phyloP scores from a whole-genome alignment of 2,329 filamentous ascomycete species.

The Thielaviopsis punctulata region DNA sequence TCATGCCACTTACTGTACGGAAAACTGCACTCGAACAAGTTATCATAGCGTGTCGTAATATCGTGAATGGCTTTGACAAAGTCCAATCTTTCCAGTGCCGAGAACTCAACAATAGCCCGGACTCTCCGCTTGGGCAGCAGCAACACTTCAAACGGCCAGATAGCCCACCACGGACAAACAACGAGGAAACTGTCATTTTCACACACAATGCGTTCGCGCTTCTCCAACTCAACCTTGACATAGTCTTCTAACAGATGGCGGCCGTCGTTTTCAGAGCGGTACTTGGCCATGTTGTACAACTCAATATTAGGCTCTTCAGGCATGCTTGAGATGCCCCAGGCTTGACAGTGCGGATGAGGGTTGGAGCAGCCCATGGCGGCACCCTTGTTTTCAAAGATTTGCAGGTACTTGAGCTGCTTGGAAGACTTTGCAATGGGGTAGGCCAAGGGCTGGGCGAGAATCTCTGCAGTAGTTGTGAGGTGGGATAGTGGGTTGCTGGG shows the following conservation, averaged over 20 bases:
- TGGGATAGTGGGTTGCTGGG: constrained; percentile 45
- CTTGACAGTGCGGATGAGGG: constrained; percentile 89
- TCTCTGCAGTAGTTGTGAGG: constrained; percentile 22
- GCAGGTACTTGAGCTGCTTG: constrained; percentile 56
- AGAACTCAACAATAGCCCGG: constrained; percentile 68
- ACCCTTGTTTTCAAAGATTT: constrained; percentile 99
- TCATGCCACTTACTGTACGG: constrained; percentile 55
- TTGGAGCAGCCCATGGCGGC: constrained; percentile 97
- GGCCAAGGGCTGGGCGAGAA: constrained; percentile 24
- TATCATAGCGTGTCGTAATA: constrained; percentile 83
- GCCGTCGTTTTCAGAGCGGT: constrained; percentile 54
- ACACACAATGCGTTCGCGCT: constrained; percentile 68
- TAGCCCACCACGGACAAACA: constrained; percentile 92
- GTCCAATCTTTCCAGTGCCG: constrained; percentile 47
- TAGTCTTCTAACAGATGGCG: constrained; percentile 75
- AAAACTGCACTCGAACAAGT: constrained; percentile 90
- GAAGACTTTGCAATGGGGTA: constrained; percentile 20
- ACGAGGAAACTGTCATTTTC: constrained; percentile 74
- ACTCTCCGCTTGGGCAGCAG: constrained; percentile 73
- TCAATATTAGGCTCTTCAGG: constrained; percentile 81
- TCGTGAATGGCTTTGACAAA: constrained; percentile 78
- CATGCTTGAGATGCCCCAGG: constrained; percentile 84
- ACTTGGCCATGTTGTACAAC: constrained; percentile 60
- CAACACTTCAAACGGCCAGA: constrained; percentile 95
- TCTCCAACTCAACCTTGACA: constrained; percentile 61